phyloP scores from a whole-genome alignment of 2,329 filamentous ascomycete species.

The Mollisia scopiformis region DNA sequence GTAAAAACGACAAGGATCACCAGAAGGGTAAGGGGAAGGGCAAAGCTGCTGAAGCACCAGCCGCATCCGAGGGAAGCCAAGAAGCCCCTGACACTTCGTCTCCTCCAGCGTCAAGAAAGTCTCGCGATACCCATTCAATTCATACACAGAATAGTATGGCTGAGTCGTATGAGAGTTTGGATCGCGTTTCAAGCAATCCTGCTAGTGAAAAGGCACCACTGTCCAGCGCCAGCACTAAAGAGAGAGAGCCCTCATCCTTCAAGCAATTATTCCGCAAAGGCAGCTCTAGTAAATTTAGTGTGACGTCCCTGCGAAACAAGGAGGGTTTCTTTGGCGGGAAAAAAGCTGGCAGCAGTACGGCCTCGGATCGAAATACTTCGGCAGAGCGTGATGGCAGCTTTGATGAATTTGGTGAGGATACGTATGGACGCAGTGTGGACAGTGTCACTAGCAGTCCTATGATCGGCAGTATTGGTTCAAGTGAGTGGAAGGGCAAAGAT shows the following conservation, averaged over 20 bases:
- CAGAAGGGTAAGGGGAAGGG: conserved; percentile 45
- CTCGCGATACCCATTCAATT: conserved; percentile 59
- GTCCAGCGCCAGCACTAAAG: conserved; percentile 40
- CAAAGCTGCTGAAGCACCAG: conserved; percentile 38
- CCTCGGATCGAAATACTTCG: conserved; percentile 59
- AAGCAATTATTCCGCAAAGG: conserved; percentile 66
- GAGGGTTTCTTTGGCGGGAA: conserved; percentile 54
- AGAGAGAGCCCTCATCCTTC: conserved; percentile 53
- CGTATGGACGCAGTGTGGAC: conserved; percentile 55
- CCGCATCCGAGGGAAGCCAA: conserved; percentile 38
- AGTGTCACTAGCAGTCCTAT: conserved; percentile 60
- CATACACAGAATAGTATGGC: conserved; percentile 61
- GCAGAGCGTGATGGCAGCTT: conserved; percentile 58
- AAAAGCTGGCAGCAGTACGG: conserved; percentile 57
- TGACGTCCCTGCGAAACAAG: conserved; percentile 59
- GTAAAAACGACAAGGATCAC: conserved; percentile 42
- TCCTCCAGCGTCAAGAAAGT: conserved; percentile 55
- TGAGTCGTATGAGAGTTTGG: conserved; percentile 50
- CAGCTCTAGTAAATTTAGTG: conserved; percentile 66
- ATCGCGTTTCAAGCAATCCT: conserved; percentile 58
- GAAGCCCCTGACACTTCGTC: conserved; percentile 36
- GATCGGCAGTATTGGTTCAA: conserved; percentile 53
- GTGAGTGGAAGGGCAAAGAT: conserved; percentile 47
- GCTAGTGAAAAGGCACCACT: conserved; percentile 53
- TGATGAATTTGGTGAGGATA: conserved; percentile 57